Evolutionary conservation across 257 asterid species (phyloP).

Genomic region (Haberlea rhodopensis): DNA sequence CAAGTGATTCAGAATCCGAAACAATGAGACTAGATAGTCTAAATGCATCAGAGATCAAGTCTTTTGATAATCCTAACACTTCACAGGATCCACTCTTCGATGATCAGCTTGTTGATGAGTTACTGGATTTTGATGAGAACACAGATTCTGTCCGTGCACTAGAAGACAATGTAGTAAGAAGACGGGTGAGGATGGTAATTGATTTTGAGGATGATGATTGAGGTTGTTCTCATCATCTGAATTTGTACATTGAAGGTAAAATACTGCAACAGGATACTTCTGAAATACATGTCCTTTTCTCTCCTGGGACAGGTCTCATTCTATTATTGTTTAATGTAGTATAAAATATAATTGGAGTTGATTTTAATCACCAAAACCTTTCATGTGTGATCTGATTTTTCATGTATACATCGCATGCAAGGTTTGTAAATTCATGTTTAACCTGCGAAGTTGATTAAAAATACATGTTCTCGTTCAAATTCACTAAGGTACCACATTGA

Average conservation of each 20-base stretch:
- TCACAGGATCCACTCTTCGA: conserved; percentile 27
- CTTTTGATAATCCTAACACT: conserved; percentile 23
- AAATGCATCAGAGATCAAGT: conserved; percentile 21
- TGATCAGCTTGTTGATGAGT: conserved; percentile 29
- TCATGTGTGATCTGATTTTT: neutral
- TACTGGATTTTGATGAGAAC: conserved; percentile 49
- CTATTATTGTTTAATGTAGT: neutral
- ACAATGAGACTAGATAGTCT: conserved; percentile 23
- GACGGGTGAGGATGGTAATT: conserved; percentile 69
- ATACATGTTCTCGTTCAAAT: too few species aligned
- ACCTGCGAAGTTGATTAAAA: too few species aligned
- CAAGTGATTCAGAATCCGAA: conserved; percentile 32
- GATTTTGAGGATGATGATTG: conserved; percentile 76
- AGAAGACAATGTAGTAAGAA: conserved; percentile 41
- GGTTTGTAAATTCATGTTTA: too few species aligned
- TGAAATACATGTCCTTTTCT: neutral
- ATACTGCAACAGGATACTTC: neutral
- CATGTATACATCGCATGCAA: neutral
- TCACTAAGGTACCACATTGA: too few species aligned
- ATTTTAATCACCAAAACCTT: neutral
- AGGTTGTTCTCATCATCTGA: neutral
- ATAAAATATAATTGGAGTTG: neutral
- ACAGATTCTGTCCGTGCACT: conserved; percentile 28
- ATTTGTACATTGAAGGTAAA: neutral
- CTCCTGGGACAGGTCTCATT: neutral